Evolutionary conservation across 1,139 yeast species (phyloP).

Genomic region (Suhomyces panamericanus): DNA sequence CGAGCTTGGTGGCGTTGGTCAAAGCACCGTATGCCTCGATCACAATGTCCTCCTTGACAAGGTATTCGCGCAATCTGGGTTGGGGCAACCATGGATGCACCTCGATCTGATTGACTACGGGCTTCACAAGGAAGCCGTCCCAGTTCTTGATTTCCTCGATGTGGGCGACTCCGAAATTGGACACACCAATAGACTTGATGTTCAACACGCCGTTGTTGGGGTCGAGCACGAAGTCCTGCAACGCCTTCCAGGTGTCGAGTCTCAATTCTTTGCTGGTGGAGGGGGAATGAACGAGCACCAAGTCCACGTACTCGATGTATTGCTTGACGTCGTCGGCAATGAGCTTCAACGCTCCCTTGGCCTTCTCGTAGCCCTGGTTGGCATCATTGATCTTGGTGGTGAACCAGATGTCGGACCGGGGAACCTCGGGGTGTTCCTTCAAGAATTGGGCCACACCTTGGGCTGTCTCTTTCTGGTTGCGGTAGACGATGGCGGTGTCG

Average conservation of each 20-base stretch:
- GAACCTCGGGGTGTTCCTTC: constrained; percentile 35
- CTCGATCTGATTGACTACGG: constrained; percentile 47
- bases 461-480: constrained; percentile 24
- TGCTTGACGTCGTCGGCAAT: constrained; percentile 30
- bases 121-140: constrained; percentile 38
- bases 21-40: constrained; percentile 74
- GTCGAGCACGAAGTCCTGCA: constrained; percentile 35
- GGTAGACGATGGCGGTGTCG: constrained; percentile 51
- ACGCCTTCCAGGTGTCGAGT: constrained; percentile 41
- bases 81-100: constrained; percentile 50
- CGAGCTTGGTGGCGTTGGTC: constrained; percentile 57
- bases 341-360: constrained; percentile 19
- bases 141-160: constrained; percentile 38
- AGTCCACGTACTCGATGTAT: constrained; percentile 48
- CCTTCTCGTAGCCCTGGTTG: constrained; percentile 26
- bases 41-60: constrained; percentile 40
- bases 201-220: constrained; percentile 31
- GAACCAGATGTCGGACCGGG: constrained; percentile 36
- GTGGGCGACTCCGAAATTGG: constrained; percentile 40
- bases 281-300: constrained; percentile 41
- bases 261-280: constrained; percentile 30
- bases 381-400: constrained; percentile 30
- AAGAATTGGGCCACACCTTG: constrained; percentile 46
- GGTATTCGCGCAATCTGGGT: constrained; percentile 37
- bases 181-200: constrained; percentile 44